Evolutionary conservation across 2,329 filamentous ascomycete species (phyloP), one percentile per base, ranked within the genome.

Genomic region (Fusarium sp.): DNA sequence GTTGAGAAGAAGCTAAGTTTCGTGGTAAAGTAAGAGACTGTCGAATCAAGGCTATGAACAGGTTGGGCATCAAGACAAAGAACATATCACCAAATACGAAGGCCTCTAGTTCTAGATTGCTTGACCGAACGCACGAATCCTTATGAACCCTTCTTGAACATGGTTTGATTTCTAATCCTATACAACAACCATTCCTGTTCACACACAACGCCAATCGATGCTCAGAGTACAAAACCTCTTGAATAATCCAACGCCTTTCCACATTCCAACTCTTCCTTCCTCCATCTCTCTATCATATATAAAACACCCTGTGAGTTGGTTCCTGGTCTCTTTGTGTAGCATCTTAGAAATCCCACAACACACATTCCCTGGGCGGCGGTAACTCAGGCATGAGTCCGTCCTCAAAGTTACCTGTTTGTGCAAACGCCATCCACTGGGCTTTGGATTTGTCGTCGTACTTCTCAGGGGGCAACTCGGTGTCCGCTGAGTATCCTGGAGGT

Each of bases 341-440:
- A 20, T 12, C 34, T 75, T 79, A 95, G 74, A 95, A 90, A 76
- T 93, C 89, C 87, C 91, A 95, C 29, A 83, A 80, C 71, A 89
- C 90, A 84, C 90, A 95, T 76, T 95, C 93, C 66, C 89, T 85
- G 79, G 90, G 90, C 0, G 95, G 95, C 22, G 95, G 93, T 47
- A 94, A 82, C 73, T 91, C 86, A 0, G 95, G 95, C 82, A 97
- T 91, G 9, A 90, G 75, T 1, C 90, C 91, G 38, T 89, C 89
- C 44, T 87, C 85, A 78, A 97, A 97, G 32, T 78, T 80, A 1
- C 93, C 93, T 22, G 87, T 88, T 68, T 88, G 84, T 47, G 86
- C 83, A 77, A 94, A 90, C 46, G 86, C 84, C 63, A 84, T 82
- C 81, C 95, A 97, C 47, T 88, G 86, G 40, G 83, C 84, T 75